Base-by-base conservation (phyloP, 441 rosid species). In the Erodium trifolium region DNA sequence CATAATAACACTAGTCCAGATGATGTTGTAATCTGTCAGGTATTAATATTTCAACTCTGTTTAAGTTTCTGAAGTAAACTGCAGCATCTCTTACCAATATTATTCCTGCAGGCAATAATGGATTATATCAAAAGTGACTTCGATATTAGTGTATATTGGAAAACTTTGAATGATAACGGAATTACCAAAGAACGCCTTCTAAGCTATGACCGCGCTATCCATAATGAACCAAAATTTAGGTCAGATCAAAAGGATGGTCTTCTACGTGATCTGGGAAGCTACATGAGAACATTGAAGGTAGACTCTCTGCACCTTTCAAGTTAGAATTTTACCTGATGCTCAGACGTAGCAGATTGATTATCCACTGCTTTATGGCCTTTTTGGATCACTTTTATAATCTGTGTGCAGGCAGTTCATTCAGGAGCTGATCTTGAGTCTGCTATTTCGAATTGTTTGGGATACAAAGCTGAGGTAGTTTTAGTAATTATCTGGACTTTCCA, bases 351-450 rank as follows among this genome's bases (percentile, higher is more conserved):
- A 23, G 27, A 0, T 23, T 23, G 27, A 23, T 23, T 14, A 62
- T 27, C 18, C 34, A 27, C 37, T 27, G 37, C 34, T 23, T 23
- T 62, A 27, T 62, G 37, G 12, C 16, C 34, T 62, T 5, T 35
- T 65, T 66, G 47, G 29, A 70, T 37, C 39, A 29, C 29, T 73
- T n/a, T n/a, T 71, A 37, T 77, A 66, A 68, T 78, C 72, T 71
- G 69, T 81, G 27, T 78, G 57, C 73, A 95, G 99, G 99, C 99
- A 43, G 99, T 95, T 78, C 99, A 95, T 85, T 95, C 98, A 34
- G 99, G 99, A 75, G 99, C 98, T 69, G 99, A 95, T 82, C 96
- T 95, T 45, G 99, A 92, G 78, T 95, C 99, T 60, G 92, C 99
- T 72, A 82, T 92, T 79, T 76, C 92, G 70, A 92, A 89, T 82